Conservation (phyloP, 23 red algal genomes). For the Pyropia yezoensis region DNA sequence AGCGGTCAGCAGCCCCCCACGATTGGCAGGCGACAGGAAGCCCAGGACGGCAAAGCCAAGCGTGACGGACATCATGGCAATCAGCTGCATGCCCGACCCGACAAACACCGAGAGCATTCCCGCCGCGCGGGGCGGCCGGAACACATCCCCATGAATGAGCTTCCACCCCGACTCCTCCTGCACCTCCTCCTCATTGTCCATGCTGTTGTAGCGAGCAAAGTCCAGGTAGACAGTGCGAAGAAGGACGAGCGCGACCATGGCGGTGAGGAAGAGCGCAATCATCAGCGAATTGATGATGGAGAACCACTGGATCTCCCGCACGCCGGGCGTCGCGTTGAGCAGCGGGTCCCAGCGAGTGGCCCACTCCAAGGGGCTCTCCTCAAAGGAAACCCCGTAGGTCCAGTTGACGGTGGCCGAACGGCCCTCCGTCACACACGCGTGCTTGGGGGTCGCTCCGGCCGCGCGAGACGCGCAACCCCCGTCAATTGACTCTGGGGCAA, state of each 20-base stretch:
- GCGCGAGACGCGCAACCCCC: conserved; percentile 20
- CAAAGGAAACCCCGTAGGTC: conserved; percentile 81
- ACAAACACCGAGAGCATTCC: conserved; percentile 68
- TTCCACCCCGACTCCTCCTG: conserved; percentile 97
- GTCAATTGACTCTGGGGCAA: conserved; percentile 40
- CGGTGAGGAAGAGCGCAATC: conserved; percentile 81
- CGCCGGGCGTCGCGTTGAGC: conserved; percentile 57
- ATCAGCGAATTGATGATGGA: conserved; percentile 88
- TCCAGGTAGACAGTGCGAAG: conserved; percentile 85
- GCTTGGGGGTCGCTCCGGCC: background rate
- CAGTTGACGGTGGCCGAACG: conserved; percentile 31
- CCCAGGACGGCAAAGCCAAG: conserved; percentile 76
- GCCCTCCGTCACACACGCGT: conserved; percentile 13
- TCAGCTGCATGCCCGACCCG: conserved; percentile 72
- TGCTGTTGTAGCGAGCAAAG: conserved; percentile 90
- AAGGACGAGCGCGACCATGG: conserved; percentile 90
- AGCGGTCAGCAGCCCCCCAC: conserved; percentile 78
- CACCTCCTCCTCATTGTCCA: conserved; percentile 83
- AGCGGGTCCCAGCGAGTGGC: conserved; percentile 89
- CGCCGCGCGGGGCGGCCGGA: conserved; percentile 55
- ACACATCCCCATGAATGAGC: conserved; percentile 97
- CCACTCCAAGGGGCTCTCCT: conserved; percentile 73
- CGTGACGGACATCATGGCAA: conserved; percentile 48
- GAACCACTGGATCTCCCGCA: conserved; percentile 86
- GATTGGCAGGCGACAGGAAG: conserved; percentile 85